A percentile compares a stretch with the other conserved stretches of the same genome.
Evolutionary conservation across 192 early-diverging fungal species (phyloP).

Genomic region (Phlyctochytrium bullatum): DNA sequence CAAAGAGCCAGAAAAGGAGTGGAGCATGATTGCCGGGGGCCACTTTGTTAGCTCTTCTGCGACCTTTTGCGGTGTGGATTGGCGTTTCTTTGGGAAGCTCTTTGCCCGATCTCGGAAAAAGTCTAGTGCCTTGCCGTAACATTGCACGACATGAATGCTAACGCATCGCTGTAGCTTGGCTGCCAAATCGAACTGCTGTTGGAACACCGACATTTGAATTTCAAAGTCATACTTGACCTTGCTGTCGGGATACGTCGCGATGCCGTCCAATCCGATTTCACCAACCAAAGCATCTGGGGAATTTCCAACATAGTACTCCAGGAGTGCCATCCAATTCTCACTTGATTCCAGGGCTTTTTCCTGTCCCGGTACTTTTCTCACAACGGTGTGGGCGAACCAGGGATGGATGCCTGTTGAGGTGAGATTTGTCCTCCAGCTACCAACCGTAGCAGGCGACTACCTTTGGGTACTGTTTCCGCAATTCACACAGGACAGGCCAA

Average conservation of each 20-base stretch:
- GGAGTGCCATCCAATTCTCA: too few relatives aligned
- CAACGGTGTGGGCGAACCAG: conserved; percentile 34
- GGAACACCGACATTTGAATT: conserved; percentile 54
- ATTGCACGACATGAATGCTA: conserved; percentile 78
- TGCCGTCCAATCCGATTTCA: conserved; percentile 65
- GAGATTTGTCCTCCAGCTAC: neutral
- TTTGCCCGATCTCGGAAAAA: conserved; percentile 37
- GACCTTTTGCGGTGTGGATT: neutral
- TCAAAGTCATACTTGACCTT: conserved; percentile 39
- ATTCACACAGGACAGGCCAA: conserved; percentile 20
- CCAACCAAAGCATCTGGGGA: conserved; percentile 52
- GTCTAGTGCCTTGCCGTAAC: conserved; percentile 59
- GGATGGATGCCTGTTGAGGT: conserved; percentile 30
- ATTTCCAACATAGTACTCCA: too few relatives aligned
- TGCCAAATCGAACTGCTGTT: conserved; percentile 70
- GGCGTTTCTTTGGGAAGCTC: conserved; percentile 5
- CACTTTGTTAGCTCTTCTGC: conserved; percentile 10
- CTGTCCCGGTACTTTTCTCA: too few relatives aligned
- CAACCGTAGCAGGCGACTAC: neutral
- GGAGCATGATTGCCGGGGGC: conserved; percentile 74
- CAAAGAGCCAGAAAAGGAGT: conserved; percentile 79
- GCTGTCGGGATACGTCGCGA: conserved; percentile 44
- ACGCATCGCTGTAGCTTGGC: conserved; percentile 58
- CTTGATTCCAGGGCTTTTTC: too few relatives aligned
- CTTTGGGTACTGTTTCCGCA: conserved; percentile 6